A percentile compares a stretch with the other conserved stretches of the same genome.
Evolutionary conservation across 495 filamentous ascomycete species (phyloP).

Genomic region (Oleoguttula mirabilis): DNA sequence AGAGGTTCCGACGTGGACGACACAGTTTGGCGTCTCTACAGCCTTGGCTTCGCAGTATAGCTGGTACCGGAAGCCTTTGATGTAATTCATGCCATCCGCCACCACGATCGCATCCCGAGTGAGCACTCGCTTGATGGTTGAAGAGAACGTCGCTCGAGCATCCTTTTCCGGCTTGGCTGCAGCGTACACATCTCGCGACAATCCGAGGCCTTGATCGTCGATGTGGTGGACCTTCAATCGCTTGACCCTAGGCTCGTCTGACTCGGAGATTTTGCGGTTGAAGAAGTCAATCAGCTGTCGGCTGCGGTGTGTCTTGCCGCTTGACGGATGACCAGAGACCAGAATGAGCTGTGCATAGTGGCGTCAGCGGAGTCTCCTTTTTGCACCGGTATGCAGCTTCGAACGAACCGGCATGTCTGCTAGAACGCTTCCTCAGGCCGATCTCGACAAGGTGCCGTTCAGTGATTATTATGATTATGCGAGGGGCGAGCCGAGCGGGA

Average conservation of each 20-base stretch:
- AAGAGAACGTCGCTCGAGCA: slow-evolving; percentile 73
- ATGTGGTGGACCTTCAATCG: slow-evolving; percentile 54
- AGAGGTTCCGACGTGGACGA: slow-evolving; percentile 72
- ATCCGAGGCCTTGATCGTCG: slow-evolving; percentile 51
- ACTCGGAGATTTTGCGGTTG: slow-evolving; percentile 38
- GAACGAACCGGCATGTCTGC: no score
- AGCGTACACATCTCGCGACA: slow-evolving; percentile 52
- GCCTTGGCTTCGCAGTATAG: slow-evolving; percentile 91
- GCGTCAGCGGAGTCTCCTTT: no score
- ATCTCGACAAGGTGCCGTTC: no score
- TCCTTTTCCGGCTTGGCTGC: slow-evolving; percentile 73
- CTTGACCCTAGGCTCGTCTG: slow-evolving; percentile 40
- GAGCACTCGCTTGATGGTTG: slow-evolving; percentile 72
- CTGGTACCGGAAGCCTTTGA: slow-evolving; percentile 96
- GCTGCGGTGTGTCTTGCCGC: slow-evolving; percentile 83
- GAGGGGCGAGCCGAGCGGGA: no score
- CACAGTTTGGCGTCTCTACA: slow-evolving; percentile 64
- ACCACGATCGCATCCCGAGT: slow-evolving; percentile 73
- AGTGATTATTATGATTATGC: no score
- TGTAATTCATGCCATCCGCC: slow-evolving; percentile 86
- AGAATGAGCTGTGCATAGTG: slow-evolving; percentile 98
- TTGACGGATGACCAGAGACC: slow-evolving; percentile 82
- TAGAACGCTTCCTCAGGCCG: no score
- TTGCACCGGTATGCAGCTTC: no score
- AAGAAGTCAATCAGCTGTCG: slow-evolving; percentile 62